Evolutionary conservation across 2,329 filamentous ascomycete genomes (phyloP).

Genomic region (Dactylellina sp.): DNA sequence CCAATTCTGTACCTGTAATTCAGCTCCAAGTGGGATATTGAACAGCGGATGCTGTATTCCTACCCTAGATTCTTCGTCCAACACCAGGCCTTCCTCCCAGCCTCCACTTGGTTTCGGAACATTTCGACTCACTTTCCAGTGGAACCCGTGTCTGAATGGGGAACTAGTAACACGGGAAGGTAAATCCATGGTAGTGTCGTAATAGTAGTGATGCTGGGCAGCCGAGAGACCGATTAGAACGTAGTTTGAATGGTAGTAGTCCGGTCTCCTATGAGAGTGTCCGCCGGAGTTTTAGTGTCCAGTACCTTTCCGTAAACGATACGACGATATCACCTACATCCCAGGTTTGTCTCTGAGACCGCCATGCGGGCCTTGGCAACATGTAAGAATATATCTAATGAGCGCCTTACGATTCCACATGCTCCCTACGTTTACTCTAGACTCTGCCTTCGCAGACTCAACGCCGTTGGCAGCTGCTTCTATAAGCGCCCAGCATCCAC

Average conservation of each 20-base stretch:
- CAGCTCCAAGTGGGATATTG: conserved; percentile 58
- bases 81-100: conserved; percentile 46
- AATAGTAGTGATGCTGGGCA: conserved; percentile 59
- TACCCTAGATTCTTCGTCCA: conserved; percentile 54
- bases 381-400: conserved; percentile 87
- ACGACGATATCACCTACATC: conserved; percentile 72
- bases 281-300: background rate
- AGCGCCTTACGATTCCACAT: conserved; percentile 86
- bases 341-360: conserved; percentile 94
- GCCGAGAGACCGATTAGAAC: conserved; percentile 59
- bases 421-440: conserved; percentile 62
- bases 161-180: conserved; percentile 2
- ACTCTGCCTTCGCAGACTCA: conserved; percentile 14
- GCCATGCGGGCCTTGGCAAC: conserved; percentile 83
- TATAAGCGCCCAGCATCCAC: conserved; percentile 90
- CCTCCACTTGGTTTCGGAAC: conserved; percentile 47
- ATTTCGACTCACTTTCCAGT: conserved; percentile 52
- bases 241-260: conserved; percentile 60
- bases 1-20: conserved; percentile 53
- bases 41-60: conserved; percentile 59
- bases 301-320: background rate
- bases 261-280: conserved; percentile 54
- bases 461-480: conserved; percentile 75
- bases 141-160: conserved; percentile 35
- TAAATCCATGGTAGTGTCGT: conserved; percentile 12